Percentiles rank a stretch among this genome's conserved stretches.
These are phyloP conservation scores for Aspergillus novofumigatus DNA, from an alignment of 2,329 filamentous ascomycete species.

Conservation along the genomic window DNA sequence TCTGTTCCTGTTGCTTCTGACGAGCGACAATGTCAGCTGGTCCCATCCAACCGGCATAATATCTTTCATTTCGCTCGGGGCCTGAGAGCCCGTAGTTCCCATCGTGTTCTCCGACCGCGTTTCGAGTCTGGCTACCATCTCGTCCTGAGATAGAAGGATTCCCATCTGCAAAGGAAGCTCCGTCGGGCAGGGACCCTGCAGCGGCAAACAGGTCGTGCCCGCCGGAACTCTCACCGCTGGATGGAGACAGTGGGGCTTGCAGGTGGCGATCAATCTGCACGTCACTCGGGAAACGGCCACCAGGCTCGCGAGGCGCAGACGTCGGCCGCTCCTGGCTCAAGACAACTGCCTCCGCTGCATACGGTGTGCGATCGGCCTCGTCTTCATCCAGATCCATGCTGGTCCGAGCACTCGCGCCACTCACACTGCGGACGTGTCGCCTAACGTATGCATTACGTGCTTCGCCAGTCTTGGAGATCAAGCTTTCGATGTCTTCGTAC, in stretches of 20 bases:
- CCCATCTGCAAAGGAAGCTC: constrained; percentile 30
- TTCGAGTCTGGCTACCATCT: constrained; percentile 13
- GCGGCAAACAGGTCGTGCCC: constrained; percentile 60
- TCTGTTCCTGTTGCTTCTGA: constrained; percentile 17
- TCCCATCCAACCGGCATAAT: constrained; percentile 53
- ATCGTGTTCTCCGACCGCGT: constrained; percentile 6
- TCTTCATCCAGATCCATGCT: constrained; percentile 77
- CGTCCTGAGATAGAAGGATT: constrained; percentile 29
- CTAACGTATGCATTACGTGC: constrained; percentile 85
- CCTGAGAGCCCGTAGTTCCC: constrained; percentile 6
- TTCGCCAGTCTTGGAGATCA: constrained; percentile 85
- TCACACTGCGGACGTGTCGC: constrained; percentile 72
- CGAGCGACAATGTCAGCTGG: constrained; percentile 31
- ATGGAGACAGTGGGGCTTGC: constrained; percentile 73
- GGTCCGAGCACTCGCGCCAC: constrained; percentile 56
- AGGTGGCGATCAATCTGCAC: constrained; percentile 81
- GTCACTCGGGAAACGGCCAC: constrained; percentile 95
- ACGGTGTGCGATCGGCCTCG: constrained; percentile 62
- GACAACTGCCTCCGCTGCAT: constrained; percentile 53
- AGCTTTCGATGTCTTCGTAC: constrained; percentile 85
- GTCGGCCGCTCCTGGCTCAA: constrained; percentile 36
- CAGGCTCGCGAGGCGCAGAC: constrained; percentile 64
- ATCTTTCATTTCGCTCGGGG: constrained; percentile 33
- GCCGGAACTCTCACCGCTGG: constrained; percentile 74
- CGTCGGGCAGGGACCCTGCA: constrained; percentile 53